Evolutionary conservation across 257 asterid species (phyloP).

Genomic region (Gentiana macrophylla): DNA sequence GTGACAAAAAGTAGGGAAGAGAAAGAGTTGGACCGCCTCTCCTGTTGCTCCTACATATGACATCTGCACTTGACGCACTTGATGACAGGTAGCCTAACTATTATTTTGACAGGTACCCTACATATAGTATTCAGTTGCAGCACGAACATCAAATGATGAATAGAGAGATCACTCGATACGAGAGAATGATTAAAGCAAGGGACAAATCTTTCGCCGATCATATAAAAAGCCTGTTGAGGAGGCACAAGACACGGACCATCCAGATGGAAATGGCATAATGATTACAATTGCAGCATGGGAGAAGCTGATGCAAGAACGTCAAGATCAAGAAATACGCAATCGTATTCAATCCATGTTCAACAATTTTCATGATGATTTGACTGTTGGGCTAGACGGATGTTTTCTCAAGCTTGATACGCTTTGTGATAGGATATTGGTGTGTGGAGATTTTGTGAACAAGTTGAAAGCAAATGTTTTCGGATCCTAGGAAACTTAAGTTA

Average conservation of each 20-base stretch:
- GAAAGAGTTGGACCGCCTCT: too few species aligned
- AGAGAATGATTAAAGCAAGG: too few species aligned
- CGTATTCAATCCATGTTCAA: neutral
- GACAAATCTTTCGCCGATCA: too few species aligned
- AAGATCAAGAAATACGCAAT: neutral
- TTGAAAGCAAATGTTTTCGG: slow-evolving; percentile 4
- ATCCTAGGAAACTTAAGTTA: neutral
- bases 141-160: too few species aligned
- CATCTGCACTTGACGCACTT: too few species aligned
- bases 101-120: too few species aligned
- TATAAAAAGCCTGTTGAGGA: neutral
- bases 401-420: neutral
- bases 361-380: neutral
- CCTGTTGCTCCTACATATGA: too few species aligned
- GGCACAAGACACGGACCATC: slow-evolving; percentile 8
- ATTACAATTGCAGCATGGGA: slow-evolving; percentile 1
- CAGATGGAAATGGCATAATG: slow-evolving; percentile 7
- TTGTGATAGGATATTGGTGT: neutral
- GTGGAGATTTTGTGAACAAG: neutral
- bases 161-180: too few species aligned
- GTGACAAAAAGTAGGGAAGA: too few species aligned
- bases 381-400: neutral
- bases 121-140: too few species aligned
- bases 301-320: neutral
- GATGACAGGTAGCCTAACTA: too few species aligned